Percentiles rank a stretch among this genome's conserved stretches.
Evolutionary conservation across 2,329 filamentous ascomycete genomes (phyloP).

Genomic region (Dactylellina leptospora): DNA sequence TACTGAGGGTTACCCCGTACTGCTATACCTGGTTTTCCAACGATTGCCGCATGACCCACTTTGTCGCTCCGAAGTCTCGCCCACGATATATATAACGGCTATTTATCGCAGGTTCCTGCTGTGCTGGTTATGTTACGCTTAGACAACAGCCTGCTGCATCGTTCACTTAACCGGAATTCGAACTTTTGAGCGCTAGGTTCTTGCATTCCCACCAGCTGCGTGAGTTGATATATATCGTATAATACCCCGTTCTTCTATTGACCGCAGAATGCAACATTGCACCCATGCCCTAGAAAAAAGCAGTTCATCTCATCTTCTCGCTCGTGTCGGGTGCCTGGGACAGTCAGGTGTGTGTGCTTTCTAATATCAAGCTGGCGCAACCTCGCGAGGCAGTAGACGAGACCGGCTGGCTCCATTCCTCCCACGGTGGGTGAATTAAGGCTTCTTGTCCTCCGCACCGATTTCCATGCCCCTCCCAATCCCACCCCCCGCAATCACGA

Average conservation of each 20-base stretch:
- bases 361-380: slow-evolving; percentile 41
- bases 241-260: slow-evolving; percentile 50
- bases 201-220: slow-evolving; percentile 8
- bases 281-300: slow-evolving; percentile 40
- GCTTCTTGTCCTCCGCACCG: slow-evolving; percentile 41
- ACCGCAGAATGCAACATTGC: slow-evolving; percentile 30
- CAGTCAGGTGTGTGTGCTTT: slow-evolving; percentile 12
- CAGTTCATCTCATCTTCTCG: slow-evolving; percentile 44
- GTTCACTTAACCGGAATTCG: slow-evolving; percentile 50
- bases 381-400: slow-evolving; percentile 51
- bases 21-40: slow-evolving; percentile 12
- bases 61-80: slow-evolving; percentile 36
- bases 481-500: slow-evolving; percentile 45
- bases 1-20: slow-evolving; percentile 9
- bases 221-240: slow-evolving; percentile 43
- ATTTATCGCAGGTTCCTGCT: slow-evolving; percentile 33
- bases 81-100: slow-evolving; percentile 49
- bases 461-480: slow-evolving; percentile 34
- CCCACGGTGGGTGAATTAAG: slow-evolving; percentile 32
- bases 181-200: slow-evolving; percentile 14
- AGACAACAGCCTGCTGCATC: slow-evolving; percentile 42
- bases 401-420: slow-evolving; percentile 36
- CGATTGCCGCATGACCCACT: slow-evolving; percentile 51
- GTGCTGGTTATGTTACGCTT: slow-evolving; percentile 37
- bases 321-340: slow-evolving; percentile 21